Evolutionary conservation across 2,329 filamentous ascomycete species (phyloP).

Genomic region (Arthrobotrys sinensis): DNA sequence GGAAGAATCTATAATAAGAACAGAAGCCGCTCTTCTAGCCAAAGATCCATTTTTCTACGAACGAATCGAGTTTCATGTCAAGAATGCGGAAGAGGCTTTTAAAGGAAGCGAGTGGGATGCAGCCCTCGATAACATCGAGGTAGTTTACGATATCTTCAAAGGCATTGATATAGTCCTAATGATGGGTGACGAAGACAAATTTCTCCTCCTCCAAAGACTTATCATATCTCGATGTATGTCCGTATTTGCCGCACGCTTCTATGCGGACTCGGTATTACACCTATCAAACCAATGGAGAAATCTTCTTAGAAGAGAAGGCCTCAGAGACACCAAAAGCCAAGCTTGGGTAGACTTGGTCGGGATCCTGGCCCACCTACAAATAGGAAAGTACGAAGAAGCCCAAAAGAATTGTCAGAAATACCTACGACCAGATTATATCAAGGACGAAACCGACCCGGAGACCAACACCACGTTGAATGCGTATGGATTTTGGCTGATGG

Average conservation of each 20-base stretch:
- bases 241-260: not conserved
- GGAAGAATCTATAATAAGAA: not conserved
- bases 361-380: not conserved
- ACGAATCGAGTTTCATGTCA: conserved; percentile 5
- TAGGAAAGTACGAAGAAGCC: conserved; percentile 1
- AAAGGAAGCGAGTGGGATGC: not conserved
- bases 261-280: not conserved
- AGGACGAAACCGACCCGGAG: not conserved
- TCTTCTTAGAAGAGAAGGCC: not conserved
- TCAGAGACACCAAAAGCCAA: not conserved
- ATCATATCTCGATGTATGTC: conserved; percentile 3
- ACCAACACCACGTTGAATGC: not conserved
- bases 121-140: not conserved
- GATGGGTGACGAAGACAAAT: not conserved
- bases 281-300: conserved; percentile 1
- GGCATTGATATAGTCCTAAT: conserved; percentile 7
- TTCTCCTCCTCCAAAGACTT: conserved; percentile 6
- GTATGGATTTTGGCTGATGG: conserved; percentile 14
- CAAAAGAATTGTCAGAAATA: not conserved
- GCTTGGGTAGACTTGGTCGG: conserved; percentile 7
- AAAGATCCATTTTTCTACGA: conserved; percentile 17
- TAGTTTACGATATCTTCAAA: conserved; percentile 13
- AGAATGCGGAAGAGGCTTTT: not conserved
- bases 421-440: not conserved
- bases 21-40: not conserved